phyloP scores from a whole-genome alignment of 495 filamentous ascomycete species.

The Trichoderma orchidacearum region DNA sequence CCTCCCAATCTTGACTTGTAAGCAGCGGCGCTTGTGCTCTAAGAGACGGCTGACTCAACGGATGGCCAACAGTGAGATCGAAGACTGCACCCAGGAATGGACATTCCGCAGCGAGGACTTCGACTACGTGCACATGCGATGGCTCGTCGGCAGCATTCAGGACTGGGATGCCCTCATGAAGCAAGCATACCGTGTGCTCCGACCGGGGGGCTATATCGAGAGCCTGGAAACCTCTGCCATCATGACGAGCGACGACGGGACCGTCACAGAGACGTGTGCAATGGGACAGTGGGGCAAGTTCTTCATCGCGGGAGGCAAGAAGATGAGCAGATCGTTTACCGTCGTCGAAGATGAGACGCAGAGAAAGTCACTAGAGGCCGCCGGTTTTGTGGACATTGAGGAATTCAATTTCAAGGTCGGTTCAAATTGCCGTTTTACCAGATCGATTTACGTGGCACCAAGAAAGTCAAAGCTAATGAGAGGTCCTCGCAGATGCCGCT shows the following conservation, averaged over 20 bases:
- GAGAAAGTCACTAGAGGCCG: constrained; percentile 15
- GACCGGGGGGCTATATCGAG: constrained; percentile 31
- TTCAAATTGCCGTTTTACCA: not conserved
- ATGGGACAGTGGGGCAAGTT: constrained; percentile 29
- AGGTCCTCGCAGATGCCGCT: constrained; percentile 31
- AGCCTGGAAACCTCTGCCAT: constrained; percentile 28
- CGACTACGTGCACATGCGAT: constrained; percentile 50
- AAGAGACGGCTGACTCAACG: not conserved
- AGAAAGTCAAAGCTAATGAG: no score
- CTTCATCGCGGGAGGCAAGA: constrained; percentile 29
- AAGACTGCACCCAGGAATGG: constrained; percentile 37
- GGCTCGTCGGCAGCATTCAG: constrained; percentile 36
- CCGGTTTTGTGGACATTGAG: constrained; percentile 25
- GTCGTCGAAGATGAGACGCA: constrained; percentile 24
- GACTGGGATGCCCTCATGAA: constrained; percentile 37
- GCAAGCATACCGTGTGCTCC: constrained; percentile 12
- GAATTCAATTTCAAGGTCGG: constrained; percentile 26
- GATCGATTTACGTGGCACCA: no score
- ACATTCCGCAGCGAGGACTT: constrained; percentile 26
- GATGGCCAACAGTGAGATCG: constrained; percentile 41
- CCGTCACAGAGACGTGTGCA: constrained; percentile 27
- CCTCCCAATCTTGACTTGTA: constrained; percentile 35
- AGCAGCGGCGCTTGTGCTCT: not conserved
- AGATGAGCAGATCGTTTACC: constrained; percentile 29
- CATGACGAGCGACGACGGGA: constrained; percentile 34